Evolutionary conservation across 129 eudicot genomes (phyloP).

Genomic region (Tagetes patula): DNA sequence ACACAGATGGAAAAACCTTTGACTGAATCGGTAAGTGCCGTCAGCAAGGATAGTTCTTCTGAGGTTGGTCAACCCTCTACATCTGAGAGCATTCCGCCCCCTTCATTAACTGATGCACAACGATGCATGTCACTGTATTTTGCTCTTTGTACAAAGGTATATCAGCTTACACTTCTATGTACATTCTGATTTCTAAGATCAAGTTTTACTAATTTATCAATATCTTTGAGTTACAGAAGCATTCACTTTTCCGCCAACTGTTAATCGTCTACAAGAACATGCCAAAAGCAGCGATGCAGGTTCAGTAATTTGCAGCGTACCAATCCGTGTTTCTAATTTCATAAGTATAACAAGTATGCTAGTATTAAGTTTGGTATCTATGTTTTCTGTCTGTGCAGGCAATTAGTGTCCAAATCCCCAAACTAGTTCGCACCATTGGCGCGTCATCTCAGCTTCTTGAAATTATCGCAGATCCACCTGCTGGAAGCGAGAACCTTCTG

Average conservation of each 20-base stretch:
- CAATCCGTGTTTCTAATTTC: neutral
- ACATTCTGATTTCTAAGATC: conserved; percentile 1
- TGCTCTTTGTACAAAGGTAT: conserved; percentile 98
- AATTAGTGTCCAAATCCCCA: conserved; percentile 74
- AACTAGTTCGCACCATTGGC: conserved; percentile 94
- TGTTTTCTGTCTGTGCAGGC: conserved; percentile 55
- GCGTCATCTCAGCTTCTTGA: conserved; percentile 78
- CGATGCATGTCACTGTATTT: conserved; percentile 92
- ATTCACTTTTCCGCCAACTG: conserved; percentile 81
- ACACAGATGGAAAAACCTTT: conserved; percentile 40
- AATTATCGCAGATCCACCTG: conserved; percentile 89
- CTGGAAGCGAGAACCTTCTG: conserved; percentile 76
- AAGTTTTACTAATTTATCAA: neutral
- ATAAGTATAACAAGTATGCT: neutral
- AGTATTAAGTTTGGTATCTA: conserved; percentile 3
- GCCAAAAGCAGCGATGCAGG: conserved; percentile 80
- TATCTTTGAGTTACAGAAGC: conserved; percentile 66
- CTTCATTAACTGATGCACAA: conserved; percentile 62
- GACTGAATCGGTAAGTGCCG: conserved; percentile 40
- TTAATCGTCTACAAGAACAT: conserved; percentile 61
- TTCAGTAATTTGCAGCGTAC: conserved; percentile 28
- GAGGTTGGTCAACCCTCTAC: conserved; percentile 40
- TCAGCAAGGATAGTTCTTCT: conserved; percentile 41
- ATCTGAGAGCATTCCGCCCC: conserved; percentile 50
- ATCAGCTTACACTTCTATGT: conserved; percentile 2